Evolutionary conservation across 2,329 filamentous ascomycete species (phyloP), one percentile per base, ranked within the genome.

Genomic region (Pseudogymnoascus sp.): DNA sequence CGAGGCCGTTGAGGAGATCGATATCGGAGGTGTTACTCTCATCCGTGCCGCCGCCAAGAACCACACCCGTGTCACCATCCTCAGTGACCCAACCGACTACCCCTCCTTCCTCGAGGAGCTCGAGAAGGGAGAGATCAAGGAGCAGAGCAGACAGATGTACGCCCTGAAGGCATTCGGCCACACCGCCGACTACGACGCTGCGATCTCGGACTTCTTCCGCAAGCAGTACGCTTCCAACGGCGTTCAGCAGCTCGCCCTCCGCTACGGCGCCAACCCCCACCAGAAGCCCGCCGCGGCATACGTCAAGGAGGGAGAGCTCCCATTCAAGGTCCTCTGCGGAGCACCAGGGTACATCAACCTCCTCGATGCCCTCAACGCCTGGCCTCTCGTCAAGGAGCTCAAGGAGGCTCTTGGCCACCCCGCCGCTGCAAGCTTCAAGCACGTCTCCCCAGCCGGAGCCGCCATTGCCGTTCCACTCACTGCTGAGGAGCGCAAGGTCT

Each of bases 161-260:
- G 93, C 94, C 27, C 85, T 97, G 71, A 99, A 99, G 83, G 94
- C 94, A 13, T 99, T 99, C 73, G 91, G 96, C 79, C 94, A 97
- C 78, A 99, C 94, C 39, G 92, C 94, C 67, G 92, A 96, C 75
- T 99, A 99, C 76, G 94, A 99, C 74, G 84, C 86, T 45, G 90
- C 94, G 69, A 99, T 99, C 74, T 88, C 93, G 36, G 90, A 90
- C 72, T 99, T 96, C 82, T 99, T 99, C 86, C 89, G 94, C 74
- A 93, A 95, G 82, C 88, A 96, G 78, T 99, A 97, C 73, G 92
- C 94, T 63, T 86, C 87, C 66, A 87, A 92, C 64, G 92, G 92
- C 67, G 77, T 85, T 66, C 90, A 97, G 78, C 87, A 96, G 76
- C 73, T 95, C 64, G 80, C 90, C 64, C 87, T 99, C 66, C 88